Conservation (phyloP, 495 filamentous ascomycete species). For the Monascus purpureus region DNA sequence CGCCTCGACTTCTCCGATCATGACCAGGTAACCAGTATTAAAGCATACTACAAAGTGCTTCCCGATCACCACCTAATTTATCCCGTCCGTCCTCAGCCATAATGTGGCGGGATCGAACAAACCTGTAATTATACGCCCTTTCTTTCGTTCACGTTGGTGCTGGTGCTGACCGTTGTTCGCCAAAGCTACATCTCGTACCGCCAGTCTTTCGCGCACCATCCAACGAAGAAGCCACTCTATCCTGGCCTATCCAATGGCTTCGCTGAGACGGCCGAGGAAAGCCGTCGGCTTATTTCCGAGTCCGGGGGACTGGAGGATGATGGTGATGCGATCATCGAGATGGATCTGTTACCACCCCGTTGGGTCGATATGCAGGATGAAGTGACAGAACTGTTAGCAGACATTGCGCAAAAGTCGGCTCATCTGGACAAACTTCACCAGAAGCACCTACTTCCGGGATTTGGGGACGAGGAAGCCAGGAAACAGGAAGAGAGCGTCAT, state of each 20-base stretch:
- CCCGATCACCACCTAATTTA: too few relatives aligned
- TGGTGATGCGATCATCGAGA: conserved; percentile 93
- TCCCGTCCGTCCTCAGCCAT: too few relatives aligned
- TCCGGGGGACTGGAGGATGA: conserved; percentile 65
- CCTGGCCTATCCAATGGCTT: conserved; percentile 58
- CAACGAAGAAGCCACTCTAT: conserved; percentile 68
- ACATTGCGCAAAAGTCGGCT: conserved; percentile 68
- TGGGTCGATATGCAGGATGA: conserved; percentile 96
- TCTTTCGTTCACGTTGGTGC: conserved; percentile 1
- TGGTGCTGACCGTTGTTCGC: conserved; percentile 3
- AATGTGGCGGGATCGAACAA: conserved; percentile 98
- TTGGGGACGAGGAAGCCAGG: conserved; percentile 86
- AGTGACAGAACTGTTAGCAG: conserved; percentile 66
- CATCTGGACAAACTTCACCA: conserved; percentile 85
- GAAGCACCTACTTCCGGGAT: conserved; percentile 92
- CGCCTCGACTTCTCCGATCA: conserved; percentile 5
- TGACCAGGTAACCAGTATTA: conserved; percentile 9
- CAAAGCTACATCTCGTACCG: conserved; percentile 93
- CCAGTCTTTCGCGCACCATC: conserved; percentile 93
- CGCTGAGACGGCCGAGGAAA: conserved; percentile 54
- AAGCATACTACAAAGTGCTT: too few relatives aligned
- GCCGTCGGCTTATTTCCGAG: conserved; percentile 69
- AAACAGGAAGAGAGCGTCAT: conserved; percentile 74
- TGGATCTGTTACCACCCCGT: conserved; percentile 88
- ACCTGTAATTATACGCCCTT: conserved; percentile 51